Percentiles rank a stretch among this genome's conserved stretches.
Conservation (phyloP, 352 stramenopile genomes). For the Globisporangium carolinianum region DNA sequence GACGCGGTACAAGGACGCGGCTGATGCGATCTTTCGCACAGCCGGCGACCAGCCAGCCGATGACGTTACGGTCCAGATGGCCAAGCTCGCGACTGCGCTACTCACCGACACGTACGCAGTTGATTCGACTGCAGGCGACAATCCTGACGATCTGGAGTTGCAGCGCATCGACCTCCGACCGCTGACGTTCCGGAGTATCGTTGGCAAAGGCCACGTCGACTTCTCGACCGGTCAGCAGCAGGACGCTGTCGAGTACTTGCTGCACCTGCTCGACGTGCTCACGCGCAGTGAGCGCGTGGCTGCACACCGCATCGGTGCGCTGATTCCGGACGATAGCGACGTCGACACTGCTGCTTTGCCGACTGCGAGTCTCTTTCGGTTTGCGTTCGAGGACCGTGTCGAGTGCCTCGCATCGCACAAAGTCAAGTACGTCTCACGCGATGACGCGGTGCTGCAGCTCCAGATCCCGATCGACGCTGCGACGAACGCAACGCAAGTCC, state of each 20-base stretch:
- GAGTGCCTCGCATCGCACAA: constrained; percentile 66
- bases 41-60: constrained; percentile 9
- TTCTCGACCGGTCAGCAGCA: constrained; percentile 97
- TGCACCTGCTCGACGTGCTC: constrained; percentile 93
- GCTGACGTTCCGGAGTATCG: constrained; percentile 92
- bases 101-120: constrained; percentile 84
- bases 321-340: constrained; percentile 30
- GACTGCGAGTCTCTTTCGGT: constrained; percentile 91
- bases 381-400: constrained; percentile 83
- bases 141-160: constrained; percentile 32
- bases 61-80: constrained; percentile 90
- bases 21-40: constrained; percentile 50
- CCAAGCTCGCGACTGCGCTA: constrained; percentile 88
- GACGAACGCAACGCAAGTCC: constrained; percentile 80
- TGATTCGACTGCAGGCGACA: constrained; percentile 6
- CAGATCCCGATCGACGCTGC: constrained; percentile 85
- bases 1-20: constrained; percentile 55
- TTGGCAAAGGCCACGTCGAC: constrained; percentile 94
- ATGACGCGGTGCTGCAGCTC: constrained; percentile 78
- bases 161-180: constrained; percentile 39
- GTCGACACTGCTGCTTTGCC: constrained; percentile 14
- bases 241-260: constrained; percentile 97
- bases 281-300: constrained; percentile 73
- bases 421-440: constrained; percentile 84
- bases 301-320: constrained; percentile 34